A percentile compares a stretch with the other conserved stretches of the same genome.
Evolutionary conservation across 1,139 yeast species (phyloP).

Genomic region (Yamadazyma kanchanaburiensis): DNA sequence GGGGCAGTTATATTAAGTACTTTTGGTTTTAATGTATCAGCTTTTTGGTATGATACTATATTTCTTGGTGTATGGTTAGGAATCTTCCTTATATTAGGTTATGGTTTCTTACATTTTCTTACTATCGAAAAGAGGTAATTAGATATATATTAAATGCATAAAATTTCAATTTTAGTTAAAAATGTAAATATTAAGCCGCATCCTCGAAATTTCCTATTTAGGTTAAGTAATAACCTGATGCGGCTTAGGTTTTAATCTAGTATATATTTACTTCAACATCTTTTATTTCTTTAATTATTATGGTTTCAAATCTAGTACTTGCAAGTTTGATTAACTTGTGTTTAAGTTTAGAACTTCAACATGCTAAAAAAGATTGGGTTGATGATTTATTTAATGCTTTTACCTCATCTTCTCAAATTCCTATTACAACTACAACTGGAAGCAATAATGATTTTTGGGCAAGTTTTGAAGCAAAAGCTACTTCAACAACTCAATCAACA

Average conservation of each 20-base stretch:
- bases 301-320: too few species aligned
- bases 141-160: not conserved
- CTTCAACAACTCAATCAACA: constrained; percentile 3
- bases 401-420: constrained; percentile 1
- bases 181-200: constrained; percentile 1
- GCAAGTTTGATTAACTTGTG: constrained; percentile 1
- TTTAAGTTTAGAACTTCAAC: constrained; percentile 6
- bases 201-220: constrained; percentile 5
- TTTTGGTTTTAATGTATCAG: constrained; percentile 86
- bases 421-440: constrained; percentile 2
- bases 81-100: constrained; percentile 64
- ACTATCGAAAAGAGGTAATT: constrained; percentile 69
- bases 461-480: constrained; percentile 7
- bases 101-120: constrained; percentile 64
- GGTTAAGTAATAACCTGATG: constrained; percentile 8
- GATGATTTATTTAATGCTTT: constrained; percentile 5
- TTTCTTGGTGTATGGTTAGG: constrained; percentile 48
- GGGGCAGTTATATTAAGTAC: constrained; percentile 96
- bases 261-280: constrained; percentile 2
- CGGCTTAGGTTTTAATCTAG: constrained; percentile 1
- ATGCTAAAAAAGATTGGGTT: constrained; percentile 5
- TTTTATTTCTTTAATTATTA: too few species aligned
- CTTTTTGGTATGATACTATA: constrained; percentile 62
- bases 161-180: not conserved
- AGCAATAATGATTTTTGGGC: constrained; percentile 6